Conservation (phyloP, 2,329 filamentous ascomycete genomes). For the Colletotrichum sp. region DNA sequence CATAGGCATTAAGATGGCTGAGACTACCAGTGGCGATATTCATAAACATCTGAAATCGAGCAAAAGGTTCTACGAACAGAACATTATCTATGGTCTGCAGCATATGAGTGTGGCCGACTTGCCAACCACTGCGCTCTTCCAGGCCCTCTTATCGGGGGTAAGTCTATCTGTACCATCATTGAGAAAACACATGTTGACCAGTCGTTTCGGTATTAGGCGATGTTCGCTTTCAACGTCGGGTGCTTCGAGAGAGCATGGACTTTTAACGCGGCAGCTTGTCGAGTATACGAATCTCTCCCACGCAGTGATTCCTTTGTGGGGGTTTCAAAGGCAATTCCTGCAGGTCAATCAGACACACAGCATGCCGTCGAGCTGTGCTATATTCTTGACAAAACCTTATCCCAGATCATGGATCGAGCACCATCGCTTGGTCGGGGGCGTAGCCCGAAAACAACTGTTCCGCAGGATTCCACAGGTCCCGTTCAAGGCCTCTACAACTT, state of each 20-base stretch:
- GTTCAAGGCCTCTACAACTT: too few relatives aligned
- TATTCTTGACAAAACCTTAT: neutral
- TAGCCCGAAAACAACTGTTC: too few relatives aligned
- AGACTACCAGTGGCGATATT: neutral
- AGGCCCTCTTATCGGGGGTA: neutral
- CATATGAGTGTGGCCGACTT: neutral
- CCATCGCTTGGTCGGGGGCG: too few relatives aligned
- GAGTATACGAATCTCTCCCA: neutral
- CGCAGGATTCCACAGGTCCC: too few relatives aligned
- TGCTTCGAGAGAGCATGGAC: neutral
- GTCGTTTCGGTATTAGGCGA: neutral
- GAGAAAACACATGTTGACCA: neutral
- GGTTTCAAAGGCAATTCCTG: neutral
- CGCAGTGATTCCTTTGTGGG: rapidly evolving
- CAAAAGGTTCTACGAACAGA: neutral
- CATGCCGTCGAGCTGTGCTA: neutral
- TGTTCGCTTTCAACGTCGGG: neutral
- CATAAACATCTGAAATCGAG: neutral
- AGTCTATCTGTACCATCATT: neutral
- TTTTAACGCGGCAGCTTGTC: neutral
- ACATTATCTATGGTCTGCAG: neutral
- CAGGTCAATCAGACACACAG: neutral
- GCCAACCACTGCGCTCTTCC: neutral
- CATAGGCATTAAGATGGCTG: neutral
- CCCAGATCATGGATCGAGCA: neutral